Percentiles rank a stretch among this genome's conserved stretches.
Evolutionary conservation across 768 basidiomycete species (phyloP).

Genomic region (Suillus americanus): DNA sequence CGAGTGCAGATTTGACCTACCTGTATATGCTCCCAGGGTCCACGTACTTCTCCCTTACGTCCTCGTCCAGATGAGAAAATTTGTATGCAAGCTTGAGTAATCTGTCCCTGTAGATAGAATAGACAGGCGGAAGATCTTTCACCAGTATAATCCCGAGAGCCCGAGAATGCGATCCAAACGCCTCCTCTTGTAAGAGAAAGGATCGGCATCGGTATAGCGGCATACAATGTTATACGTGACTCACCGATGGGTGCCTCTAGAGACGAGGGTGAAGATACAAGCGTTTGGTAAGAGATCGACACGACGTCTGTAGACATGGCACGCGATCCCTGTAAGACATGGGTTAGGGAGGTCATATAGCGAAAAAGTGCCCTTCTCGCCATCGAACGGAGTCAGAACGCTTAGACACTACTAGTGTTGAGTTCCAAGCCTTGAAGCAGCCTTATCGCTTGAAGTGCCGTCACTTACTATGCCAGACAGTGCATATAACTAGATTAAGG

Average conservation of each 20-base stretch:
- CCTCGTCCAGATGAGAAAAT: conserved; percentile 72
- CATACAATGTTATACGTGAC: conserved; percentile 9
- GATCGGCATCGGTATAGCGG: background rate
- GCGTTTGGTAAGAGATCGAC: conserved; percentile 58
- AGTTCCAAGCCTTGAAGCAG: background rate
- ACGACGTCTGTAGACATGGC: conserved; percentile 33
- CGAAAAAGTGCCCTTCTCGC: conserved; percentile 14
- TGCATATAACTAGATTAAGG: no score
- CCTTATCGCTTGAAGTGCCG: background rate
- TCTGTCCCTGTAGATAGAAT: conserved; percentile 59
- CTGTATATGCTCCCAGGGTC: conserved; percentile 75
- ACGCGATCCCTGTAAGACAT: conserved; percentile 16
- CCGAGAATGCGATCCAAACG: conserved; percentile 77
- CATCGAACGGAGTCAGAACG: conserved; percentile 6
- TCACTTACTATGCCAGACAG: no score
- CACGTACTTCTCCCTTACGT: conserved; percentile 68
- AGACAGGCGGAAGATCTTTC: conserved; percentile 74
- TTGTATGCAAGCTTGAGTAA: conserved; percentile 73
- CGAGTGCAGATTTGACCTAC: conserved; percentile 36
- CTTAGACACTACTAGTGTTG: background rate
- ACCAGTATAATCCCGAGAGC: conserved; percentile 82
- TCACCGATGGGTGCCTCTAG: conserved; percentile 63
- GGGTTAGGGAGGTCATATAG: conserved; percentile 5
- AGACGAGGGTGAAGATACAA: conserved; percentile 52
- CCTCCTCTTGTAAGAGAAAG: conserved; percentile 50